phyloP scores from a whole-genome alignment of 257 asterid species.

The Fraxinus anomala region DNA sequence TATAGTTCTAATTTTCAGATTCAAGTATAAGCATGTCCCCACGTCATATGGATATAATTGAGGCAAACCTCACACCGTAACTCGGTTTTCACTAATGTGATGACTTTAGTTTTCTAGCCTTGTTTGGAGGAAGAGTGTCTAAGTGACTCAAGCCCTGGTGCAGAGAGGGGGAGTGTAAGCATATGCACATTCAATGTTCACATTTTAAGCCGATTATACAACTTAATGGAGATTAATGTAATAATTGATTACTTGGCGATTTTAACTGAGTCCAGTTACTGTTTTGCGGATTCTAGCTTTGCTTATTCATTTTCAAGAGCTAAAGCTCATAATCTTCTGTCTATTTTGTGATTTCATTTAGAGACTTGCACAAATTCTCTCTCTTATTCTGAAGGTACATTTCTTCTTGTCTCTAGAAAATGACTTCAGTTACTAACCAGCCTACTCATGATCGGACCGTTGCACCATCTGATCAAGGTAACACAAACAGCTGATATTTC shows the following conservation, averaged over 20 bases:
- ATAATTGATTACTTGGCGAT: neutral
- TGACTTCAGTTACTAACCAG: constrained; percentile 43
- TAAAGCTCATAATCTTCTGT: constrained; percentile 8
- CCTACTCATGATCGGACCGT: constrained; percentile 52
- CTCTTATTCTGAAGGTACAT: constrained; percentile 10
- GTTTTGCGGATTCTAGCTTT: neutral
- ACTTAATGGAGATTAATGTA: constrained; percentile 3
- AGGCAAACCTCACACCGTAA: no score
- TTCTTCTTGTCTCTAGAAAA: constrained; percentile 37
- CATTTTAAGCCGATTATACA: neutral
- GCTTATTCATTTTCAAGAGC: constrained; percentile 1
- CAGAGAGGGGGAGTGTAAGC: no score
- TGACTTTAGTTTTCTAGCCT: no score
- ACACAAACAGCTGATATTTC: neutral
- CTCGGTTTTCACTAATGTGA: no score
- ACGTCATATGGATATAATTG: no score
- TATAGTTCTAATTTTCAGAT: no score
- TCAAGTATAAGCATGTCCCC: no score
- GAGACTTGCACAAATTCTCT: neutral
- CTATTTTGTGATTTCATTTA: constrained; percentile 9
- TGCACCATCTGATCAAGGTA: constrained; percentile 58
- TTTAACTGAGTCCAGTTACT: constrained; percentile 14
- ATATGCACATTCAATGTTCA: no score
- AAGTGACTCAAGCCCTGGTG: no score
- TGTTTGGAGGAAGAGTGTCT: no score